phyloP scores from a whole-genome alignment of 129 eudicot species.

The Arctium lappa region DNA sequence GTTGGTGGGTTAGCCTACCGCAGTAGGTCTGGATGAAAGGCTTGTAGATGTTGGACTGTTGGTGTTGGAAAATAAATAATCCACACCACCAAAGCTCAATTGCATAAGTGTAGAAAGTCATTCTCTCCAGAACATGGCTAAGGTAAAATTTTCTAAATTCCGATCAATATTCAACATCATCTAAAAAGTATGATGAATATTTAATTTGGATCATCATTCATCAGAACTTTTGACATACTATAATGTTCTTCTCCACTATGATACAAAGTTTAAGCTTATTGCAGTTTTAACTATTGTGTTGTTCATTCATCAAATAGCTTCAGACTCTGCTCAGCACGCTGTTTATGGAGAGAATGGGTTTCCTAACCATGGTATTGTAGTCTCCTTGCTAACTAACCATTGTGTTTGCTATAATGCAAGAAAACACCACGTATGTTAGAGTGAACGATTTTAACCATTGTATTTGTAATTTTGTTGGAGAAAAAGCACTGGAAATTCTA shows the following conservation, averaged over 20 bases:
- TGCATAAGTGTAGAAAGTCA: background rate
- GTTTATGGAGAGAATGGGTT: background rate
- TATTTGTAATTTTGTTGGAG: background rate
- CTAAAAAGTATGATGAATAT: background rate
- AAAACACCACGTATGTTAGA: background rate
- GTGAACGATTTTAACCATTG: background rate
- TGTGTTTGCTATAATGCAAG: background rate
- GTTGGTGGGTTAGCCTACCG: constrained; percentile 1
- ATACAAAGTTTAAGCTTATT: background rate
- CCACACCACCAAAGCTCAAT: background rate
- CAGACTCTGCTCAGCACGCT: background rate
- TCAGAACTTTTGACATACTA: background rate
- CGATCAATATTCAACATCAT: background rate
- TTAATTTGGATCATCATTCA: background rate
- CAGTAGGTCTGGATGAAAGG: background rate
- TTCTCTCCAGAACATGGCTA: background rate
- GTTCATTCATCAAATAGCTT: background rate
- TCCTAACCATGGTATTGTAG: background rate
- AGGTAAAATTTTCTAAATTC: background rate
- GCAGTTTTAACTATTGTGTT: background rate
- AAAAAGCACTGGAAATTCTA: background rate
- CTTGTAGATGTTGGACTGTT: background rate
- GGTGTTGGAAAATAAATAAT: background rate
- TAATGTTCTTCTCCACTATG: background rate
- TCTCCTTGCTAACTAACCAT: background rate